Percentiles rank a stretch among this genome's conserved stretches.
These are phyloP conservation scores for Populus ilicifolia DNA, from an alignment of 345 rosid species.

Conservation along the genomic window DNA sequence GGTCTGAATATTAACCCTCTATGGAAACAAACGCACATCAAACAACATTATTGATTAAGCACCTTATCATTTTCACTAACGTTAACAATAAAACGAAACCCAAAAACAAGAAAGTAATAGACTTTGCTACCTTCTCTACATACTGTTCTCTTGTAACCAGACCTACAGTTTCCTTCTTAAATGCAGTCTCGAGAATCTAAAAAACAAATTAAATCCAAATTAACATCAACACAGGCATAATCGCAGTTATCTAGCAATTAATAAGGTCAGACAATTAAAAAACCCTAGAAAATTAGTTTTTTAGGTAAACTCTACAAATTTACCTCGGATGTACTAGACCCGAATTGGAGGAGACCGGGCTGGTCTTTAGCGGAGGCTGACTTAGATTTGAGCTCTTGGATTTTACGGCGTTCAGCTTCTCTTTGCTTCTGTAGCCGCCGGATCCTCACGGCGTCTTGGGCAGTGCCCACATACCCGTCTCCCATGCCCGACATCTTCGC, in stretches of 20 bases:
- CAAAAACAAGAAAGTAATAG: background rate
- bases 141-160: conserved; percentile 95
- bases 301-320: background rate
- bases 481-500: conserved; percentile 98
- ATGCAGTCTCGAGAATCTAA: conserved; percentile 93
- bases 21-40: background rate
- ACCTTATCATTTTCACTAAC: background rate
- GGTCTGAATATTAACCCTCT: conserved; percentile 92
- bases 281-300: background rate
- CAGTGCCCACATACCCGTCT: conserved; percentile 97
- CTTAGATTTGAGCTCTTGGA: conserved; percentile 88
- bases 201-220: background rate
- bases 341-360: conserved; percentile 97
- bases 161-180: conserved; percentile 97
- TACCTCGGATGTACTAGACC: conserved; percentile 93
- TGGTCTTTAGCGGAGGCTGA: conserved; percentile 76
- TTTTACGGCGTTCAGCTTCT: conserved; percentile 94
- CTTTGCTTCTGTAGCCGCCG: conserved; percentile 97
- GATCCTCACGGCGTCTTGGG: conserved; percentile 98
- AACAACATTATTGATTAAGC: background rate
- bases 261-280: background rate
- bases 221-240: background rate
- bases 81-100: background rate
- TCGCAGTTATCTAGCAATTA: background rate
- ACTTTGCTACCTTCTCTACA: conserved; percentile 79